Evolutionary conservation across 2,329 filamentous ascomycete species (phyloP).

Genomic region (Aspergillus sp.): DNA sequence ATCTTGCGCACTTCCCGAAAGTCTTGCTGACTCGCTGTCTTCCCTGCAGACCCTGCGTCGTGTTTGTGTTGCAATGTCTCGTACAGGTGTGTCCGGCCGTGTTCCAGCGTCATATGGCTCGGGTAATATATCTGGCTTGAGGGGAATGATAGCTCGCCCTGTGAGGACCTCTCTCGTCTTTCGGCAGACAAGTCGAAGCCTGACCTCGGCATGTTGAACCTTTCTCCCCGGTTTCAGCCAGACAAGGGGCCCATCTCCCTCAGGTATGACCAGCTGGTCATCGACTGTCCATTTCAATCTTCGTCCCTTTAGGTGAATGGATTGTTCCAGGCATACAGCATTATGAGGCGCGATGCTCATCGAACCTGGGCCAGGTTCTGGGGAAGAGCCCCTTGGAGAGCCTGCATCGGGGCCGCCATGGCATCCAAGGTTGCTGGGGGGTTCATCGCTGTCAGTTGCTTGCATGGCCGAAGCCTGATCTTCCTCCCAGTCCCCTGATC

Average conservation of each 20-base stretch:
- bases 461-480: background rate
- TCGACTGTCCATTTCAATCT: conserved; percentile 13
- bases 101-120: no score
- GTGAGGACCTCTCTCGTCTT: conserved; percentile 17
- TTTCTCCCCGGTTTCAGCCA: conserved; percentile 12
- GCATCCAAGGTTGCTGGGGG: background rate
- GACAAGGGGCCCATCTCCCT: conserved; percentile 9
- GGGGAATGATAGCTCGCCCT: conserved; percentile 14
- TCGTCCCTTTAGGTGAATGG: conserved; percentile 12
- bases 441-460: background rate
- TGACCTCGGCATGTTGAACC: conserved; percentile 15
- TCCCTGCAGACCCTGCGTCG: background rate
- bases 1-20: background rate
- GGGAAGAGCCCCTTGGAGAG: background rate
- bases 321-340: conserved; percentile 11
- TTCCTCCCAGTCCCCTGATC: background rate
- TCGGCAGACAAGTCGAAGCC: conserved; percentile 10
- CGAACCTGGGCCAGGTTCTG: background rate
- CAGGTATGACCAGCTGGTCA: conserved; percentile 9
- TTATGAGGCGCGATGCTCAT: background rate
- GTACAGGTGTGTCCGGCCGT: no score
- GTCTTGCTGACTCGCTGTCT: background rate
- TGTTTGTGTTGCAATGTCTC: background rate
- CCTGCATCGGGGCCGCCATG: background rate
- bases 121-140: conserved; percentile 2